These are phyloP conservation scores for Colletotrichum sp. DNA, from an alignment of 2,329 filamentous ascomycete species.

Conservation along the genomic window DNA sequence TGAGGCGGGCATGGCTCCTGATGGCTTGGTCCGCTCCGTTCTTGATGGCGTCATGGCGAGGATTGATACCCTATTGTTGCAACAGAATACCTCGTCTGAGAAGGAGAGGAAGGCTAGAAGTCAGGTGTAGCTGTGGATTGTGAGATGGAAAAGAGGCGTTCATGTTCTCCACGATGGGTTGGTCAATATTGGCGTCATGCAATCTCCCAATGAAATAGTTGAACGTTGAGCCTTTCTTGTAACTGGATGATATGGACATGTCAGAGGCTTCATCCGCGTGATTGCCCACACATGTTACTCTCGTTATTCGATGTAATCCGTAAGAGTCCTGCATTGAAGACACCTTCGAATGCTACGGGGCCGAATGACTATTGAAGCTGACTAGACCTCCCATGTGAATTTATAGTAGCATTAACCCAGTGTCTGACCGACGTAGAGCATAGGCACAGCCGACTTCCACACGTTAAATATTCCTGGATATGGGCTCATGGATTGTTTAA, in stretches of 20 bases:
- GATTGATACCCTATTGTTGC: neutral
- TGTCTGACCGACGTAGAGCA: neutral
- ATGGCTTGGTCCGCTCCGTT: neutral
- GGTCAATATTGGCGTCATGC: accelerated
- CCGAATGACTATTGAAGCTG: neutral
- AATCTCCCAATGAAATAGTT: neutral
- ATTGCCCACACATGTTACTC: neutral
- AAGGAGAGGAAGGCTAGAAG: neutral
- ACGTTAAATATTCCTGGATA: neutral
- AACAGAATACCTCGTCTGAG: neutral
- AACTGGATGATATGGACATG: neutral
- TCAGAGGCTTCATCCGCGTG: neutral
- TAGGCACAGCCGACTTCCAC: neutral
- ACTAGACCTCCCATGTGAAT: too few relatives aligned
- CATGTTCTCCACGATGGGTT: accelerated
- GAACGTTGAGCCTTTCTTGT: neutral
- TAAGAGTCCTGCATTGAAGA: too few relatives aligned
- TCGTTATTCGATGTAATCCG: neutral
- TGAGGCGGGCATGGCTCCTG: slow-evolving; percentile 16
- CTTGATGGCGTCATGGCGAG: slow-evolving; percentile 10
- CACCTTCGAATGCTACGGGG: too few relatives aligned
- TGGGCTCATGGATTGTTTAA: too few relatives aligned
- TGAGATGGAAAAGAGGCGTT: neutral
- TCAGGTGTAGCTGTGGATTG: accelerated
- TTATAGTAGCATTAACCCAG: too few relatives aligned